Conservation (phyloP, 345 rosid genomes). For the Limnanthes douglasii region DNA sequence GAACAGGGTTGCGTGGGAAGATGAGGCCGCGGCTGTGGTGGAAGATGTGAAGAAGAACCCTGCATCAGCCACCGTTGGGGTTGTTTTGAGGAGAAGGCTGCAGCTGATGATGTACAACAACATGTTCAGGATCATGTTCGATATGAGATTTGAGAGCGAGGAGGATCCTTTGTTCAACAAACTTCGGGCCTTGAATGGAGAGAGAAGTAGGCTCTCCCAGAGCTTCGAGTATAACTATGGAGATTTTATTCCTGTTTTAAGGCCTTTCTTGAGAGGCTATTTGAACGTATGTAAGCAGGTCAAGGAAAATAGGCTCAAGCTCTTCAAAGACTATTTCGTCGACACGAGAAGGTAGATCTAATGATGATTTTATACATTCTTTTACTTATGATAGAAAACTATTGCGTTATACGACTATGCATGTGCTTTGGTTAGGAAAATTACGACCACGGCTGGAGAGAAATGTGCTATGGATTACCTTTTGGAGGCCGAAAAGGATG, state of each 20-base stretch:
- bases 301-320: conserved; percentile 55
- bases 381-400: no score
- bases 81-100: conserved; percentile 58
- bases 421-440: no score
- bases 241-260: conserved; percentile 84
- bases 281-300: conserved; percentile 88
- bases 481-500: conserved; percentile 74
- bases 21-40: conserved; percentile 57
- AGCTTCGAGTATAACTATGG: conserved; percentile 96
- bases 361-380: no score
- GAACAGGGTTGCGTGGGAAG: conserved; percentile 58
- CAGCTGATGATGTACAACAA: conserved; percentile 98
- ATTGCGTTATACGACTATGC: no score
- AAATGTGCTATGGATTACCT: conserved; percentile 96
- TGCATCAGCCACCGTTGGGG: conserved; percentile 49
- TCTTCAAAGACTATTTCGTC: conserved; percentile 88
- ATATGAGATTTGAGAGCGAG: conserved; percentile 71
- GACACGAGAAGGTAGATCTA: conserved; percentile 74
- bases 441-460: conserved; percentile 53
- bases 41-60: conserved; percentile 68
- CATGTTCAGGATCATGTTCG: conserved; percentile 93
- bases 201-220: conserved; percentile 84
- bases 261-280: conserved; percentile 88
- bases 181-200: conserved; percentile 88
- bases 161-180: conserved; percentile 66